phyloP scores from a whole-genome alignment of 164 flowering plant genomes.

The Piper longum region DNA sequence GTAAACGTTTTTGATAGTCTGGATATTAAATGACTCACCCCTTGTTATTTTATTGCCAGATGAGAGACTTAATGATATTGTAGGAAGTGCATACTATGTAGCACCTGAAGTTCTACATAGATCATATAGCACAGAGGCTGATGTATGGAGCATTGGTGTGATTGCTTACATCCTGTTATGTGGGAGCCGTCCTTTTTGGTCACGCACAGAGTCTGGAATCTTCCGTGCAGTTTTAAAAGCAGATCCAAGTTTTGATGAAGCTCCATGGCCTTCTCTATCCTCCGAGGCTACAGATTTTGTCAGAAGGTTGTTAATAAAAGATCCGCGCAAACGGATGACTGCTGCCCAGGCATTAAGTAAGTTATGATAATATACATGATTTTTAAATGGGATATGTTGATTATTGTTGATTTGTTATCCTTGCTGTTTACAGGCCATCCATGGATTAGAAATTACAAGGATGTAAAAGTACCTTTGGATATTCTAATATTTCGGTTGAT shows the following conservation, averaged over 20 bases:
- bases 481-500: conserved; percentile 54
- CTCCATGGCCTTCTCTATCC: conserved; percentile 80
- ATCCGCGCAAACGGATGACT: conserved; percentile 70
- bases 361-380: conserved; percentile 8
- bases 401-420: not conserved
- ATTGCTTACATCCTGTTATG: conserved; percentile 86
- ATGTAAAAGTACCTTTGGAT: conserved; percentile 63
- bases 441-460: conserved; percentile 51
- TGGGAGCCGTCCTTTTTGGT: conserved; percentile 99
- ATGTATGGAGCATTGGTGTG: conserved; percentile 98
- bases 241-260: conserved; percentile 79
- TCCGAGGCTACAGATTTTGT: conserved; percentile 83
- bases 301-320: conserved; percentile 63
- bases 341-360: conserved; percentile 87
- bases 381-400: not conserved
- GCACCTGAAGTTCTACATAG: conserved; percentile 96
- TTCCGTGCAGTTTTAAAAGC: conserved; percentile 80
- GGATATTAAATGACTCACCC: not conserved
- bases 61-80: conserved; percentile 94
- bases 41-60: conserved; percentile 32
- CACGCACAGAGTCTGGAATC: conserved; percentile 89
- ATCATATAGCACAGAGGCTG: conserved; percentile 85
- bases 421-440: conserved; percentile 68
- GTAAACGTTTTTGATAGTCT: too few species aligned
- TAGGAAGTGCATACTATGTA: conserved; percentile 97